phyloP scores from a whole-genome alignment of 495 filamentous ascomycete species.

The Penicillium antarcticum region DNA sequence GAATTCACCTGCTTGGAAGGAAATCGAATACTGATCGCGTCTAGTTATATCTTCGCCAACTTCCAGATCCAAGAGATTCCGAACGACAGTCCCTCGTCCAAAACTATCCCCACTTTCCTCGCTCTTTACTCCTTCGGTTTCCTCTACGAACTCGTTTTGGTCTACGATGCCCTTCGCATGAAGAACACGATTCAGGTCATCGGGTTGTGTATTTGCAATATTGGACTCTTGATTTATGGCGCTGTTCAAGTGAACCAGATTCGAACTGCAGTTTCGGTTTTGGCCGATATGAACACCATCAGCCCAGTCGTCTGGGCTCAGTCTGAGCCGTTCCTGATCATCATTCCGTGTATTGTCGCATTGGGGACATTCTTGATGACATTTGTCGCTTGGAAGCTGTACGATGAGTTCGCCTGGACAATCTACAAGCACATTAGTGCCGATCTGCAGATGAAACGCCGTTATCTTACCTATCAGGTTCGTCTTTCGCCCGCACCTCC shows the following conservation, averaged over 20 bases:
- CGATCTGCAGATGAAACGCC: slow-evolving; percentile 92
- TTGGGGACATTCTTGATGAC: slow-evolving; percentile 68
- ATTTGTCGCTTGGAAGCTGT: slow-evolving; percentile 86
- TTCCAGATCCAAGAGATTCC: slow-evolving; percentile 67
- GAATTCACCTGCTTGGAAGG: slow-evolving; percentile 3
- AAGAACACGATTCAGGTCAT: slow-evolving; percentile 99
- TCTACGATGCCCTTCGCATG: slow-evolving; percentile 87
- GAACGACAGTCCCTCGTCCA: slow-evolving; percentile 40
- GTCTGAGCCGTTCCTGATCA: slow-evolving; percentile 72
- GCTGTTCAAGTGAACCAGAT: slow-evolving; percentile 91
- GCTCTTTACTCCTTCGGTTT: slow-evolving; percentile 97
- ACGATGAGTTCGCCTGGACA: slow-evolving; percentile 98
- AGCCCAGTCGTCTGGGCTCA: slow-evolving; percentile 57
- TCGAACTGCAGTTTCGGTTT: slow-evolving; percentile 56
- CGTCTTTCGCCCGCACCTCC: slow-evolving; percentile 9
- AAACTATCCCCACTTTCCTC: slow-evolving; percentile 83
- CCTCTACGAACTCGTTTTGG: slow-evolving; percentile 81
- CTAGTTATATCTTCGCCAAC: slow-evolving; percentile 46
- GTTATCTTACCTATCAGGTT: slow-evolving; percentile 96
- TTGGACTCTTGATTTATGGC: slow-evolving; percentile 86
- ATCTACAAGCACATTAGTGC: slow-evolving; percentile 99
- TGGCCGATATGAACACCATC: slow-evolving; percentile 38
- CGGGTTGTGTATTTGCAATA: slow-evolving; percentile 86
- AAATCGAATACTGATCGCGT: too few species aligned
- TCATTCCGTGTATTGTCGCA: slow-evolving; percentile 80